These are phyloP conservation scores for Udeniomyces megalosporus DNA, from an alignment of 768 basidiomycete genomes.

Conservation along the genomic window DNA sequence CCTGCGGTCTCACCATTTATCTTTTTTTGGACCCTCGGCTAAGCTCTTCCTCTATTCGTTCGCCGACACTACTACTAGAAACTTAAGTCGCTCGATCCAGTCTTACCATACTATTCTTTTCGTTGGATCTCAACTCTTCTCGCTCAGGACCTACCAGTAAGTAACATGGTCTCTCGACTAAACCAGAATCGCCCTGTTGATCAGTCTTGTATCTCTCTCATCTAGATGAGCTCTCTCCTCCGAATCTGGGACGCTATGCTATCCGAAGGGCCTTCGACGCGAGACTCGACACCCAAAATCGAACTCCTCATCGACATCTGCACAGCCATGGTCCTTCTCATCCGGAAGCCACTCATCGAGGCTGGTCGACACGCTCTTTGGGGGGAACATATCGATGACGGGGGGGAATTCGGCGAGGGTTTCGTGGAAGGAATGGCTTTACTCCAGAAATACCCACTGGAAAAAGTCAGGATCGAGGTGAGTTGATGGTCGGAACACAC, in stretches of 20 bases:
- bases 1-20: not conserved
- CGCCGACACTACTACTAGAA: conserved; percentile 11
- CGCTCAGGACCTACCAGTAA: conserved; percentile 17
- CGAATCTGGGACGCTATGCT: conserved; percentile 25
- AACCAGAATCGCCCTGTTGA: too few relatives aligned
- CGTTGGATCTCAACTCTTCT: conserved; percentile 23
- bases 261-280: conserved; percentile 17
- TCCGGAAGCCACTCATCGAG: not conserved
- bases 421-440: conserved; percentile 20
- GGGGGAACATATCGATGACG: conserved; percentile 18
- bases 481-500: too few relatives aligned
- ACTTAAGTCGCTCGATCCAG: conserved; percentile 20
- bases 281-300: conserved; percentile 18
- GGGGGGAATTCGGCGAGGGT: conserved; percentile 11
- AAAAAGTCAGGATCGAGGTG: conserved; percentile 18
- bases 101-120: conserved; percentile 20
- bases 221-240: conserved; percentile 15
- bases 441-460: conserved; percentile 21
- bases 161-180: too few relatives aligned
- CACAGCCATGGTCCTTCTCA: conserved; percentile 24
- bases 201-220: not conserved
- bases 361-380: conserved; percentile 20
- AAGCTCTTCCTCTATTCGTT: not conserved
- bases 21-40: too few relatives aligned
- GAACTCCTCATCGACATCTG: conserved; percentile 23